These are phyloP conservation scores for Monotropa hypopitys DNA, from an alignment of 179 eudicot species.

Conservation along the genomic window DNA sequence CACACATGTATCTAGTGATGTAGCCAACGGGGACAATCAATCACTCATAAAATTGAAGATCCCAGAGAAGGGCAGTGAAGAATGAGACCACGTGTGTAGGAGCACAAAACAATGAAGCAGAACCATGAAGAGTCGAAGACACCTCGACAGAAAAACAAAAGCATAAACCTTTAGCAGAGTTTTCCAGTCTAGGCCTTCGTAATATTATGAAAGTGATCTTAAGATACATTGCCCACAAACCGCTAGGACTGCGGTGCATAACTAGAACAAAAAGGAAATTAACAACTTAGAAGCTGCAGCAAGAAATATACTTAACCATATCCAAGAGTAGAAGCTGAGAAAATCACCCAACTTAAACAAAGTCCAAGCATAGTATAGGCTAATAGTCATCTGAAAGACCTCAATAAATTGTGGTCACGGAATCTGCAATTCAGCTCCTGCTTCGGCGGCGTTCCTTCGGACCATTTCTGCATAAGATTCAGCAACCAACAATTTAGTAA, in stretches of 20 bases:
- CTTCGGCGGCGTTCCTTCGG: conserved; percentile 70
- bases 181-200: conserved; percentile 16
- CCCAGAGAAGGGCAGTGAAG: conserved; percentile 39
- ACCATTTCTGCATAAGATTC: conserved; percentile 51
- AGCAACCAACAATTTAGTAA: neutral
- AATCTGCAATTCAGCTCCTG: conserved; percentile 53
- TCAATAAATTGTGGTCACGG: conserved; percentile 1
- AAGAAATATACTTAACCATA: conserved; percentile 71
- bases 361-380: conserved; percentile 43
- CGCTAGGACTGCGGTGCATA: conserved; percentile 21
- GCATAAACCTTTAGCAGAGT: conserved; percentile 46
- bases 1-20: conserved; percentile 34
- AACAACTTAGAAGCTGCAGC: conserved; percentile 22
- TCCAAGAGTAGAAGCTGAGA: conserved; percentile 44
- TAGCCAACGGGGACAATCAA: conserved; percentile 41
- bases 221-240: conserved; percentile 21
- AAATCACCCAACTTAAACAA: conserved; percentile 39
- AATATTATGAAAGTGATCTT: conserved; percentile 18
- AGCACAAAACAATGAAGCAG: conserved; percentile 54
- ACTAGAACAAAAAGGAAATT: conserved; percentile 20
- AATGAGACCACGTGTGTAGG: conserved; percentile 44
- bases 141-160: conserved; percentile 81
- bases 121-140: conserved; percentile 35
- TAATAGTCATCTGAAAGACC: conserved; percentile 17
- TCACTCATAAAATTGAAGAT: conserved; percentile 32